These are phyloP conservation scores for Saposhnikovia divaricata DNA, from an alignment of 129 eudicot species.

Conservation along the genomic window DNA sequence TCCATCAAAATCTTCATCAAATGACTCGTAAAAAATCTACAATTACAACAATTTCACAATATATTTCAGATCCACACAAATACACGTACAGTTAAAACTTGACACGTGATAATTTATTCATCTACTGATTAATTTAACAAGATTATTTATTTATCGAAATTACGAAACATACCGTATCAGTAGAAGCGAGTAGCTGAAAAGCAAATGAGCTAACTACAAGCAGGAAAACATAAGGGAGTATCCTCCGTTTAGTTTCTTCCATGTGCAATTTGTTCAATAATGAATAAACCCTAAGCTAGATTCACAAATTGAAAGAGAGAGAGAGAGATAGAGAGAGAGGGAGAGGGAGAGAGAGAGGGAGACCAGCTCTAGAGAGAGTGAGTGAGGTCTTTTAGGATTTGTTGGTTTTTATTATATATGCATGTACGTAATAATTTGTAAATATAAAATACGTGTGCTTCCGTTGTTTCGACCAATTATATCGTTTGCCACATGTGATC, in stretches of 20 bases:
- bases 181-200: slow-evolving; percentile 47
- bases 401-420: background rate
- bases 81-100: background rate
- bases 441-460: background rate
- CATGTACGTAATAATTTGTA: background rate
- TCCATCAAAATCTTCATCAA: slow-evolving; percentile 65
- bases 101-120: background rate
- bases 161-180: slow-evolving; percentile 47
- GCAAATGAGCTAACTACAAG: slow-evolving; percentile 43
- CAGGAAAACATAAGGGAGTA: slow-evolving; percentile 35
- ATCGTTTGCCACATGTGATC: slow-evolving; percentile 40
- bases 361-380: background rate
- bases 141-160: background rate
- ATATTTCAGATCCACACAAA: slow-evolving; percentile 19
- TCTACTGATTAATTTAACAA: background rate
- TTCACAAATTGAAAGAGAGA: background rate
- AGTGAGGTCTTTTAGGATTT: background rate
- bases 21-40: slow-evolving; percentile 70
- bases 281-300: background rate
- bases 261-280: slow-evolving; percentile 20
- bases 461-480: slow-evolving; percentile 44
- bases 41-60: slow-evolving; percentile 3
- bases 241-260: slow-evolving; percentile 47
- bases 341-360: background rate
- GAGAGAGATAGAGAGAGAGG: background rate